Evolutionary conservation across 2,329 filamentous ascomycete genomes (phyloP), one percentile per base, ranked within the genome.

Genomic region (Penicillium sp.): DNA sequence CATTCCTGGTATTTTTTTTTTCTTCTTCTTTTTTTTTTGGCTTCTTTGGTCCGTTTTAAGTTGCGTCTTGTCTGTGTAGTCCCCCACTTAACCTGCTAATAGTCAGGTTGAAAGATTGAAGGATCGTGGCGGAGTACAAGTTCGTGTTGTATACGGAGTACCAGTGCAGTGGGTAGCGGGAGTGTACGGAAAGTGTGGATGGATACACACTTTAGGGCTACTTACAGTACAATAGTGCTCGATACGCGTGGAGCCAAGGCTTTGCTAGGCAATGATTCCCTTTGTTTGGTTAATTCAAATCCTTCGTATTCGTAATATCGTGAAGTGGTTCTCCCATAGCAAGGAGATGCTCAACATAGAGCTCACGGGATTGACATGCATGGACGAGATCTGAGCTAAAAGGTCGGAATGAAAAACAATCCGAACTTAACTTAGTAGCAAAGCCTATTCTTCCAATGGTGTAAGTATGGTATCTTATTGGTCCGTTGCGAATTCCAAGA

Each of bases 221-320:
- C 44, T 65, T 60, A 65, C 60, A 57, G 48, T 64, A 58, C 63
- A 65, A 65, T 65, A 65, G 63, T 62, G 52, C 16, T 38, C 25
- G 21, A 49, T 55, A 31, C 48, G 46, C 27, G n/a, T 21, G 9
- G 21, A 44, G 27, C 40, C 39, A 29, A 36, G 39, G 23, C 38
- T 31, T 21, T 13, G 6, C 13, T 33, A 50, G n/a, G 38, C 38
- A 11, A 53, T 21, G n/a, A 38, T 39, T 47, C 38, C 29, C 40
- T 53, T 53, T 45, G 19, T 47, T 38, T 52, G 15, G 23, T 45
- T 21, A 23, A 23, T 31, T 25, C 25, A 23, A 31, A 41, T 25
- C 25, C n/a, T 23, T 4, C 13, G 1, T 16, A 11, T n/a, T 4
- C 13, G 1, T 16, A 11, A 29, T n/a, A 4, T 25, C 33, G n/a